These are phyloP conservation scores for Pichia sp. DNA, from an alignment of 1,139 yeast species.

Conservation along the genomic window DNA sequence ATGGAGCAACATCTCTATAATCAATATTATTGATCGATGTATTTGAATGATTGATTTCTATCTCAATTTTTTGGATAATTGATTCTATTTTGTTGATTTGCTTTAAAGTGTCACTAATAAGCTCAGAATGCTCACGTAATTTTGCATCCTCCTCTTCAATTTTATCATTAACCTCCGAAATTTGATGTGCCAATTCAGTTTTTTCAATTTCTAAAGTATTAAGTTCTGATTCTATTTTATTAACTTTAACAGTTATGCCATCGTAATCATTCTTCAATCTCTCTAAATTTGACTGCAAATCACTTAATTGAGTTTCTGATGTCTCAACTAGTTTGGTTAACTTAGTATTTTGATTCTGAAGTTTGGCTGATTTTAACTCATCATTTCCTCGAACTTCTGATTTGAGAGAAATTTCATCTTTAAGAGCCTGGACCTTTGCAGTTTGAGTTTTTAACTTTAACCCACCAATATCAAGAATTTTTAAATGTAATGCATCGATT, in stretches of 20 bases:
- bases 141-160: slow-evolving; percentile 40
- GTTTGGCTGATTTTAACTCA: slow-evolving; percentile 53
- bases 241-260: slow-evolving; percentile 61
- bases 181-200: slow-evolving; percentile 48
- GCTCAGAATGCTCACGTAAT: slow-evolving; percentile 33
- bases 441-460: slow-evolving; percentile 73
- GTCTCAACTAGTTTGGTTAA: slow-evolving; percentile 1
- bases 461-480: slow-evolving; percentile 91
- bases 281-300: background rate
- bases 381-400: slow-evolving; percentile 57
- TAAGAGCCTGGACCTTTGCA: slow-evolving; percentile 72
- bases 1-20: slow-evolving; percentile 47
- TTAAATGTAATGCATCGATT: slow-evolving; percentile 59
- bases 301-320: slow-evolving; percentile 1
- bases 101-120: slow-evolving; percentile 30
- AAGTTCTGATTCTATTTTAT: slow-evolving; percentile 54
- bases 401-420: slow-evolving; percentile 59
- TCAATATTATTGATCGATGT: slow-evolving; percentile 16
- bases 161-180: slow-evolving; percentile 26
- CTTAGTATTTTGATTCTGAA: slow-evolving; percentile 50
- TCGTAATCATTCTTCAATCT: slow-evolving; percentile 35
- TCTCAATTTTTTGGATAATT: slow-evolving; percentile 15
- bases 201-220: slow-evolving; percentile 21
- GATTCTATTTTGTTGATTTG: slow-evolving; percentile 60
- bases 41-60: slow-evolving; percentile 7